Percentiles rank a stretch among this genome's conserved stretches.
phyloP scores from a whole-genome alignment of 768 basidiomycete species.

The Kwoniella heveanensis region DNA sequence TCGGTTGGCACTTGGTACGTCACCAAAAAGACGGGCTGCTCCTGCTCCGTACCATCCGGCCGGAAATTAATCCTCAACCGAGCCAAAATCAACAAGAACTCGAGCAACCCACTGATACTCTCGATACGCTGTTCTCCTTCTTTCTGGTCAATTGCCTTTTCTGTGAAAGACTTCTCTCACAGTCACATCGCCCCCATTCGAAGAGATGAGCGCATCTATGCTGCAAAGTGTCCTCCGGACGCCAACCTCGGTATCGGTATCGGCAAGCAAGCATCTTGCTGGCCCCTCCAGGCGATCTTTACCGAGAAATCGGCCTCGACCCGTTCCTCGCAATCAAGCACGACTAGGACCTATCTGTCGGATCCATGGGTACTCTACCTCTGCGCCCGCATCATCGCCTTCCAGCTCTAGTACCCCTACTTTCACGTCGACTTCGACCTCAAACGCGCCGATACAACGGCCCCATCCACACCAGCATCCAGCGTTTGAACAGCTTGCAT shows the following conservation, averaged over 20 bases:
- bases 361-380: slow-evolving; percentile 2
- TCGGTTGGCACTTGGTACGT: not conserved
- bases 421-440: not conserved
- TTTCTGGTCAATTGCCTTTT: no score
- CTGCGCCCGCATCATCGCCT: not conserved
- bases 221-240: no score
- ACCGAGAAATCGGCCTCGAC: not conserved
- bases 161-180: no score
- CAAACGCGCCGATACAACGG: slow-evolving; percentile 2
- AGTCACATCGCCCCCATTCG: no score
- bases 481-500: slow-evolving; percentile 30
- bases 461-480: slow-evolving; percentile 29
- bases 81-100: not conserved
- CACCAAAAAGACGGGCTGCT: no score
- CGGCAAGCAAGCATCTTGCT: not conserved
- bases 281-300: not conserved
- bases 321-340: no score
- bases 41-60: not conserved
- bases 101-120: no score
- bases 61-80: not conserved
- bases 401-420: slow-evolving; percentile 2
- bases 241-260: no score
- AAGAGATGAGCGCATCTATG: not conserved
- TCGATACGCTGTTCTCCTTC: no score
- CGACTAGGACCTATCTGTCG: no score